Percentiles rank a stretch among this genome's conserved stretches.
phyloP scores from a whole-genome alignment of 805 yeast species.

The Candida koratica region DNA sequence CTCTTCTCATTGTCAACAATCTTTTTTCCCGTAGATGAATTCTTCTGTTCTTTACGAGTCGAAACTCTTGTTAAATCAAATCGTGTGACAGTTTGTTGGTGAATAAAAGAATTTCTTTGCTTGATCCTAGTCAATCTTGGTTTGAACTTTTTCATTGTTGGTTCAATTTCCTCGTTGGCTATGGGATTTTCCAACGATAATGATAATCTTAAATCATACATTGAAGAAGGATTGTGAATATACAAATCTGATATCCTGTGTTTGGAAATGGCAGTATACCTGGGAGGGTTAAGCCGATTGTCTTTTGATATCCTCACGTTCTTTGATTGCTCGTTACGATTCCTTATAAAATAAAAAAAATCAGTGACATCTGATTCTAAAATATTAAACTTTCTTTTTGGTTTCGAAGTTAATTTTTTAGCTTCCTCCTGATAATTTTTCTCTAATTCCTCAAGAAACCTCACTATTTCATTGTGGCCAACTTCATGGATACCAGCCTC shows the following conservation, averaged over 20 bases:
- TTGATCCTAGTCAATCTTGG: constrained; percentile 63
- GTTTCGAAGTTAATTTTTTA: constrained; percentile 21
- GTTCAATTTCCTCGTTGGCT: constrained; percentile 53
- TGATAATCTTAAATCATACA: constrained; percentile 73
- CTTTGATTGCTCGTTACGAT: constrained; percentile 61
- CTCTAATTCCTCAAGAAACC: constrained; percentile 53
- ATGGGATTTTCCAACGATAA: constrained; percentile 75
- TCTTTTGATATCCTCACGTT: constrained; percentile 66
- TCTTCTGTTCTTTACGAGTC: constrained; percentile 33
- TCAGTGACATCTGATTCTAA: constrained; percentile 64
- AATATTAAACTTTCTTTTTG: constrained; percentile 52
- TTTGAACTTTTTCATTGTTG: constrained; percentile 44
- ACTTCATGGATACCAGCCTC: constrained; percentile 63
- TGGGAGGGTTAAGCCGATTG: constrained; percentile 51
- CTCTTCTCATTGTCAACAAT: constrained; percentile 33
- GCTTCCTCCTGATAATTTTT: constrained; percentile 43
- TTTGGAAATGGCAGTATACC: constrained; percentile 71
- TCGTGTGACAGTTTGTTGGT: constrained; percentile 66
- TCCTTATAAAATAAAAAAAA: constrained; percentile 56
- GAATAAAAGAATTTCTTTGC: constrained; percentile 68
- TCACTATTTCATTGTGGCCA: constrained; percentile 54
- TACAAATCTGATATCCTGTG: constrained; percentile 68
- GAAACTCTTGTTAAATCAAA: constrained; percentile 67
- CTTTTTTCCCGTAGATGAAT: constrained; percentile 32
- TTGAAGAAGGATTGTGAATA: constrained; percentile 69